A percentile compares a stretch with the other conserved stretches of the same genome.
Evolutionary conservation across 306 rosid species (phyloP).

Genomic region (Benincasa hispida): DNA sequence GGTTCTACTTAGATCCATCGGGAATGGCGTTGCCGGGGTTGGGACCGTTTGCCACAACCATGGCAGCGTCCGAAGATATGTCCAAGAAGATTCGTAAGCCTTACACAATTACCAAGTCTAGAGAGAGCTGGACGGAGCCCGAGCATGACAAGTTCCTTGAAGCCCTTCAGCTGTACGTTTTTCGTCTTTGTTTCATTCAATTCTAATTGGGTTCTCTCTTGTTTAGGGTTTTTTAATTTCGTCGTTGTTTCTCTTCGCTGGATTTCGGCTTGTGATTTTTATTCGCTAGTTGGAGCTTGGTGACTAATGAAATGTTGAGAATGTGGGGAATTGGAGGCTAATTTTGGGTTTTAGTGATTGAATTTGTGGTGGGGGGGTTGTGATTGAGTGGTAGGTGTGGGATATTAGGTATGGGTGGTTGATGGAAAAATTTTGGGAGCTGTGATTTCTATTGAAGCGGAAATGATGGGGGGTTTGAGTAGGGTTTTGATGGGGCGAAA

Average conservation of each 20-base stretch:
- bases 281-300: neutral
- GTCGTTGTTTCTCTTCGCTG: neutral
- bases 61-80: conserved; percentile 44
- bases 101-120: conserved; percentile 88
- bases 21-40: conserved; percentile 51
- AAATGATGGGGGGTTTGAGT: conserved; percentile 4
- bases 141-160: conserved; percentile 97
- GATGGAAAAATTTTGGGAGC: neutral
- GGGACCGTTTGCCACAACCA: conserved; percentile 29
- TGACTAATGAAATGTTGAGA: neutral
- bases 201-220: neutral
- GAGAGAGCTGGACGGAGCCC: conserved; percentile 97
- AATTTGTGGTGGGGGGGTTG: neutral
- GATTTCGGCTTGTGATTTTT: neutral
- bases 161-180: conserved; percentile 81
- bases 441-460: neutral
- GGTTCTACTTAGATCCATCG: conserved; percentile 49
- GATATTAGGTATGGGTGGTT: neutral
- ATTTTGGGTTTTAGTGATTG: neutral
- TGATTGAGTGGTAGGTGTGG: neutral
- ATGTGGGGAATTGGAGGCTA: neutral
- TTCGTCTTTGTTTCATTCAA: neutral
- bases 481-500: neutral
- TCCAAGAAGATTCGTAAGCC: conserved; percentile 80
- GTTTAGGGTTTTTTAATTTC: neutral